These are phyloP conservation scores for Lodderomyces beijingensis DNA, from an alignment of 1,139 yeast genomes.

Conservation along the genomic window DNA sequence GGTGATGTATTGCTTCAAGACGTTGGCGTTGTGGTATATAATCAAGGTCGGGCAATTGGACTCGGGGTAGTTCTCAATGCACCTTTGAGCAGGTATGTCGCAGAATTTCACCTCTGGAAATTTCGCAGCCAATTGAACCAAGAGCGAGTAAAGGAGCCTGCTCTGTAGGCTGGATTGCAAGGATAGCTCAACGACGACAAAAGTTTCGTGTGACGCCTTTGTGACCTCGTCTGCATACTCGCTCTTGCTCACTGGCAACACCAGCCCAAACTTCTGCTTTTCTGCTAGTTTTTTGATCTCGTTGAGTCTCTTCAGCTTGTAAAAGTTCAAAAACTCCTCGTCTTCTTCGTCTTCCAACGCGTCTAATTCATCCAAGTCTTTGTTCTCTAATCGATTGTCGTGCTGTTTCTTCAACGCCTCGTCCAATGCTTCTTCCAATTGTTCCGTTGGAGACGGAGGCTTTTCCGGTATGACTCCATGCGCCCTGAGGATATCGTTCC, in stretches of 20 bases:
- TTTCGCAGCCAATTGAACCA: conserved; percentile 48
- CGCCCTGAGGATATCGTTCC: conserved; percentile 91
- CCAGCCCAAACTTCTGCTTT: conserved; percentile 69
- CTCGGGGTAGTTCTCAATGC: conserved; percentile 89
- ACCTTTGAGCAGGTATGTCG: conserved; percentile 83
- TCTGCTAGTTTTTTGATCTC: conserved; percentile 62
- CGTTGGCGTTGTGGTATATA: conserved; percentile 71
- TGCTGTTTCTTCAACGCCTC: conserved; percentile 77
- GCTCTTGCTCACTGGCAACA: conserved; percentile 73
- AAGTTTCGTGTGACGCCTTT: conserved; percentile 56
- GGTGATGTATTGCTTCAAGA: conserved; percentile 74
- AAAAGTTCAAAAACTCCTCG: conserved; percentile 65
- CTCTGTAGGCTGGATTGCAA: conserved; percentile 69
- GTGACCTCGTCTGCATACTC: conserved; percentile 88
- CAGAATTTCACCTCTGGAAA: conserved; percentile 85
- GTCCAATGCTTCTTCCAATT: conserved; percentile 81
- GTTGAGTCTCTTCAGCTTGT: conserved; percentile 70
- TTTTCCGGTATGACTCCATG: conserved; percentile 92
- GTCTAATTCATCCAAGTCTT: conserved; percentile 73
- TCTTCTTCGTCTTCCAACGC: conserved; percentile 80
- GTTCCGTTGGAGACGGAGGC: conserved; percentile 84
- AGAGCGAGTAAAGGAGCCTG: conserved; percentile 57
- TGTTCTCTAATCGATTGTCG: conserved; percentile 68
- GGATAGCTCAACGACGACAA: conserved; percentile 76
- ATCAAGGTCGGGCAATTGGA: conserved; percentile 86